Evolutionary conservation across 306 rosid species (phyloP), one percentile per base, ranked within the genome.

Genomic region (Ormosia emarginata): DNA sequence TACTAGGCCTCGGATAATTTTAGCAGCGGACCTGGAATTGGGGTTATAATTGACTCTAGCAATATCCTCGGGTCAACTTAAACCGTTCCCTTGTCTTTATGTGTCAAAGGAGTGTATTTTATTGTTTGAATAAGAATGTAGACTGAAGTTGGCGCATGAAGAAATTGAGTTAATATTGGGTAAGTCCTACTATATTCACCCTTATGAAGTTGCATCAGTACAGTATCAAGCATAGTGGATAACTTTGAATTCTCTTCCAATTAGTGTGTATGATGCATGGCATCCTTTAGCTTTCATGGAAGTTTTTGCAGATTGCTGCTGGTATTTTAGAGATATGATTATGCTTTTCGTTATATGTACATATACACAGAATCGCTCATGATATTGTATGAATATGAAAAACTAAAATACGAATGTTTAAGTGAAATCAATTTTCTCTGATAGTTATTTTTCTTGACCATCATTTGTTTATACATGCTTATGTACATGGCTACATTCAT

Each of bases 101-200:
- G 56, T 71, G 37, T 74, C 58, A 79, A 79, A 61, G 47, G 67
- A 63, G 41, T 80, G 81, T 86, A 80, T 80, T 78, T 83, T 53
- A 64, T 80, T 83, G 64, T 82, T 74, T 74, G 5, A 84, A 77
- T 83, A 81, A 56, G 71, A 80, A 53, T 79, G 70, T 77, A 77
- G 78, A 81, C 72, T 76, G 50, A 73, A 80, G 78, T 77, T 86
- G 81, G 53, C 24, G 24, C 24, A 24, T 36, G 8, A 80, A 71
- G 73, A 72, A 71, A 36, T 70, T 64, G 70, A 55, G 32, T 84
- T 75, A 76, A 70, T 46, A 55, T 80, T 83, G 72, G 63, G 79
- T 57, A 81, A 76, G 71, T 77, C 52, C 55, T 77, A 61, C 44
- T 81, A 63, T 72, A 77, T 71, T 61, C 70, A 82, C 49, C 59